phyloP scores from a whole-genome alignment of 805 yeast species.

The Candida pseudoglaebosa region DNA sequence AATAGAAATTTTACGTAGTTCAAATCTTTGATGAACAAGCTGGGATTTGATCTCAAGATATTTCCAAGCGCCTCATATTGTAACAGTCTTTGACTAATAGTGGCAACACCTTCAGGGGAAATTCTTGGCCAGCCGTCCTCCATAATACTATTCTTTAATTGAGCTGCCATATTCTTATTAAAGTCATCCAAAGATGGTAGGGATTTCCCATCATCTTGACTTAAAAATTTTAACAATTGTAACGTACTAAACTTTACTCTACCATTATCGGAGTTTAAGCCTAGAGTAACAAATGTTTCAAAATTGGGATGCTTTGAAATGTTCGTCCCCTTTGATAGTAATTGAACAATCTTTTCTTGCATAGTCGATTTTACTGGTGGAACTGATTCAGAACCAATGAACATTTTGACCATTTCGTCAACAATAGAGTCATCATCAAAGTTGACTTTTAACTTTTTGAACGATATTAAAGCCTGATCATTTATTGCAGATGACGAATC shows the following conservation, averaged over 20 bases:
- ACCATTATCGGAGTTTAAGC: slow-evolving; percentile 52
- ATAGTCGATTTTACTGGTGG: slow-evolving; percentile 53
- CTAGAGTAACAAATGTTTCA: slow-evolving; percentile 51
- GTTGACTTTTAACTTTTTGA: slow-evolving; percentile 50
- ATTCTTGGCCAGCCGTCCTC: slow-evolving; percentile 60
- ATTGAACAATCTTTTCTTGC: slow-evolving; percentile 52
- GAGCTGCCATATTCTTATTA: slow-evolving; percentile 44
- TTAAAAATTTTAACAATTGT: slow-evolving; percentile 61
- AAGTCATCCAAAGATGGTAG: slow-evolving; percentile 19
- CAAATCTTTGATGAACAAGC: slow-evolving; percentile 41
- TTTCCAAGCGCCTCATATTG: slow-evolving; percentile 81
- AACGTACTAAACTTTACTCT: slow-evolving; percentile 56
- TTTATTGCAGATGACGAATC: slow-evolving; percentile 56
- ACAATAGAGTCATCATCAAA: slow-evolving; percentile 49
- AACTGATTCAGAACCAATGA: slow-evolving; percentile 45
- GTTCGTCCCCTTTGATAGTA: slow-evolving; percentile 47
- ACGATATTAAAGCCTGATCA: slow-evolving; percentile 48
- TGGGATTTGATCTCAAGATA: slow-evolving; percentile 47
- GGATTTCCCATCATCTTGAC: slow-evolving; percentile 16
- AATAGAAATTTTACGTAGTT: slow-evolving; percentile 62
- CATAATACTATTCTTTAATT: slow-evolving; percentile 49
- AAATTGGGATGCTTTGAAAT: slow-evolving; percentile 45
- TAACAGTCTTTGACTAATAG: slow-evolving; percentile 47
- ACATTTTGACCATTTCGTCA: slow-evolving; percentile 52
- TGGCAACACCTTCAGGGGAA: slow-evolving; percentile 25